Evolutionary conservation across 768 basidiomycete species (phyloP).

Genomic region (Crucibulum laeve): DNA sequence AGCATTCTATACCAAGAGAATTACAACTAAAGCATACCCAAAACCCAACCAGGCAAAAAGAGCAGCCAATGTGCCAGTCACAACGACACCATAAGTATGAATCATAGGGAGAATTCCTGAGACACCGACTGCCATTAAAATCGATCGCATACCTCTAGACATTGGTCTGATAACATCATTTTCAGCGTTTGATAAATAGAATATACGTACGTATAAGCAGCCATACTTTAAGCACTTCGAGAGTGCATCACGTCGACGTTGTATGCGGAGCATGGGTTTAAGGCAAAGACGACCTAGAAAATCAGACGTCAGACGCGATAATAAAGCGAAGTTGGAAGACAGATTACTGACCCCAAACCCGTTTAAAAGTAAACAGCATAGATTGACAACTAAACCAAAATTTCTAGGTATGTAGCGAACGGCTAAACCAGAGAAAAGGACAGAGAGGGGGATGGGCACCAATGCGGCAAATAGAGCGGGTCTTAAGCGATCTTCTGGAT

Average conservation of each 20-base stretch:
- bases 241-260: conserved; percentile 55
- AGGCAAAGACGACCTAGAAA: conserved; percentile 47
- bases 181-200: too few relatives aligned
- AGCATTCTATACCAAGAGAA: too few relatives aligned
- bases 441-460: conserved; percentile 47
- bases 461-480: conserved; percentile 42
- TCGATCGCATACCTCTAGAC: too few relatives aligned
- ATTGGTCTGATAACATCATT: too few relatives aligned
- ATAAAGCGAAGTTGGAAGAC: too few relatives aligned
- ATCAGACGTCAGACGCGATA: too few relatives aligned
- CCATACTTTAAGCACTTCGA: conserved; percentile 59
- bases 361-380: conserved; percentile 57
- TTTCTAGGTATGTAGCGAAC: conserved; percentile 45
- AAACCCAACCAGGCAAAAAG: conserved; percentile 45
- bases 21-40: conserved; percentile 44
- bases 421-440: conserved; percentile 44
- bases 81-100: conserved; percentile 43
- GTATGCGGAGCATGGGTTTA: conserved; percentile 54
- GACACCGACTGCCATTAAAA: conserved; percentile 37
- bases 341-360: conserved; percentile 57
- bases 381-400: conserved; percentile 43
- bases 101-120: conserved; percentile 51
- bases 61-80: conserved; percentile 44
- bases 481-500: conserved; percentile 66
- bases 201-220: conserved; percentile 43